Conservation (phyloP, 257 asterid genomes). For the Primulina huaijiensis region DNA sequence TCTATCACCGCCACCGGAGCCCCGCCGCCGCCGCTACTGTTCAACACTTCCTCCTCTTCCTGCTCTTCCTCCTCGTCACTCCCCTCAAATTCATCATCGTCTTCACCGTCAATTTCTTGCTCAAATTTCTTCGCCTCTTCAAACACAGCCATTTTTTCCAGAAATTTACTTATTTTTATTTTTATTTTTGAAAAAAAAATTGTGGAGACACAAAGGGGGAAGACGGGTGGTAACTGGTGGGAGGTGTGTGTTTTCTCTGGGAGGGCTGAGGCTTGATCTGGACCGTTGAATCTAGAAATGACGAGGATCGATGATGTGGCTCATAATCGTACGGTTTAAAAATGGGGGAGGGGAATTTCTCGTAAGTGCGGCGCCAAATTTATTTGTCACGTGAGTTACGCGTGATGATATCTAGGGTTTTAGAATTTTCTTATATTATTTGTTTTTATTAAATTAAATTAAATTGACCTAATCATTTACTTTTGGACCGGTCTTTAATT, state of each 20-base stretch:
- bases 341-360: conserved; percentile 11
- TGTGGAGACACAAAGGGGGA: conserved; percentile 28
- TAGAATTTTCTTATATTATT: background rate
- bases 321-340: conserved; percentile 30
- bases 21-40: conserved; percentile 20
- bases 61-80: conserved; percentile 28
- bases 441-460: too few species aligned
- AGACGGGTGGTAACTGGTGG: conserved; percentile 32
- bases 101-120: conserved; percentile 38
- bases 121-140: conserved; percentile 49
- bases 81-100: conserved; percentile 25
- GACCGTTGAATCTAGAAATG: conserved; percentile 36
- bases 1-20: conserved; percentile 30
- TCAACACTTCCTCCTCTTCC: conserved; percentile 32
- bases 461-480: too few species aligned
- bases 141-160: conserved; percentile 48
- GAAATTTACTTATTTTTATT: conserved; percentile 12
- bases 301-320: conserved; percentile 57
- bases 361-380: conserved; percentile 39
- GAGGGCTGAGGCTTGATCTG: conserved; percentile 32
- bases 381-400: conserved; percentile 49
- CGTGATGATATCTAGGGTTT: conserved; percentile 62
- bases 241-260: conserved; percentile 25
- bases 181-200: conserved; percentile 11
- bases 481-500: too few species aligned